Conservation (phyloP, 2,329 filamentous ascomycete species). For the Diaporthe citriasiana region DNA sequence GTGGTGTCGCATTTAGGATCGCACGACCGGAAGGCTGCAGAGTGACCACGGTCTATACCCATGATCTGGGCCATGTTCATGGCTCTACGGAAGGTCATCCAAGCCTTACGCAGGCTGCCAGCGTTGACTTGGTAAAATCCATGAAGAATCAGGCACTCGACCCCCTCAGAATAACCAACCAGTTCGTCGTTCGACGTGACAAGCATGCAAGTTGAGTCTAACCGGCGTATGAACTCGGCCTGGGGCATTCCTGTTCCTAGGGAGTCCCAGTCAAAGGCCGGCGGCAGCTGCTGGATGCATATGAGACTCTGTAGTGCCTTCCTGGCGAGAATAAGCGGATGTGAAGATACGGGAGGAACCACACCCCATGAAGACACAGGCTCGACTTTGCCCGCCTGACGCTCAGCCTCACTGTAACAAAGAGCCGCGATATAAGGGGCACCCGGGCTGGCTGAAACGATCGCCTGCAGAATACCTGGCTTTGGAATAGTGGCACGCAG, state of each 20-base stretch:
- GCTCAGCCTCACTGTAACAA: slow-evolving; percentile 51
- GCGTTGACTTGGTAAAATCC: slow-evolving; percentile 65
- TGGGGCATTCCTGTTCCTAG: slow-evolving; percentile 49
- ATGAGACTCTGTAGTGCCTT: slow-evolving; percentile 61
- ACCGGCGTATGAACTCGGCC: slow-evolving; percentile 50
- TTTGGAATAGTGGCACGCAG: slow-evolving; percentile 54
- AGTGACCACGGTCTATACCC: slow-evolving; percentile 58
- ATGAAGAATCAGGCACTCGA: slow-evolving; percentile 66
- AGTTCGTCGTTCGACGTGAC: slow-evolving; percentile 67
- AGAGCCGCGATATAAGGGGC: slow-evolving; percentile 49
- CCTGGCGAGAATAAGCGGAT: slow-evolving; percentile 64
- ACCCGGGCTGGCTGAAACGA: slow-evolving; percentile 48
- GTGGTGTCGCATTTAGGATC: slow-evolving; percentile 53
- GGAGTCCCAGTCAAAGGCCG: slow-evolving; percentile 47
- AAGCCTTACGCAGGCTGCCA: slow-evolving; percentile 68
- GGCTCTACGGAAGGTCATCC: slow-evolving; percentile 65
- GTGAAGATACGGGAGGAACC: slow-evolving; percentile 54
- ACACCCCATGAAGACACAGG: slow-evolving; percentile 44
- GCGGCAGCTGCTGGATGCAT: slow-evolving; percentile 62
- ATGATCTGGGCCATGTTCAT: slow-evolving; percentile 66
- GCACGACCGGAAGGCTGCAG: slow-evolving; percentile 54
- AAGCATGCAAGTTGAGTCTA: slow-evolving; percentile 52
- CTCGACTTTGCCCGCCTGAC: slow-evolving; percentile 50
- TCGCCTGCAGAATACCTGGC: slow-evolving; percentile 51
- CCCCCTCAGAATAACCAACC: slow-evolving; percentile 64